Evolutionary conservation across 306 rosid species (phyloP), one percentile per base, ranked within the genome.

Genomic region (Dalbergia oliveri): DNA sequence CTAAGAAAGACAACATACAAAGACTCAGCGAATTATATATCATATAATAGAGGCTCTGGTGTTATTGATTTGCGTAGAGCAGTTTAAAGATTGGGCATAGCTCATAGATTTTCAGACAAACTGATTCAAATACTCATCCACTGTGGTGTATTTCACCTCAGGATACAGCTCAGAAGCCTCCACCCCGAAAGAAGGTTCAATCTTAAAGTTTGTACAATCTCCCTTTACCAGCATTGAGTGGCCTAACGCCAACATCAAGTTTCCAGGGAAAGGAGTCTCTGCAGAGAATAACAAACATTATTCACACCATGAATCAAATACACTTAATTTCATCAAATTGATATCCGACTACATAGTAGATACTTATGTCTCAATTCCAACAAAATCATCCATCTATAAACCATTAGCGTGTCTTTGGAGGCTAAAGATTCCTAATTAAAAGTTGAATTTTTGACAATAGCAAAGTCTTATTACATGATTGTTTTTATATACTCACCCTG

Each of bases 101-200:
- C 3, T 1, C 50, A 57, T 16, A 9, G 47, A 43, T 11, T 4
- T 62, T 84, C 84, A 88, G 49, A 88, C 80, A 34, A 88, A 81
- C 41, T 69, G 80, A 21, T 86, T 56, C 72, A 86, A 15, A 18
- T 81, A 84, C 4, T 69, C 16, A 11, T 87, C 87, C 0, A 75
- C 33, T 1, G 69, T 78, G 4, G 86, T 87, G 83, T 87, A 83
- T 64, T 85, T 78, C 34, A 85, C 87, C 14, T 85, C 86, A 11
- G 89, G 90, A 39, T 80, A 89, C 64, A 89, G 84, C 18, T 83
- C 54, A 41, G 88, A 66, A 78, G 78, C 89, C 59, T 87, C 89
- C 77, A 83, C 80, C 0, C 86, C 88, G 4, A 72, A 39, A 14
- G 86, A 82, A 60, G 82, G 61, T 0, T 89, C 81, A 49, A 87